Evolutionary conservation across 371 early-diverging fungal genomes (phyloP), one percentile per base, ranked within the genome.

Genomic region (Zychaea mexicana): DNA sequence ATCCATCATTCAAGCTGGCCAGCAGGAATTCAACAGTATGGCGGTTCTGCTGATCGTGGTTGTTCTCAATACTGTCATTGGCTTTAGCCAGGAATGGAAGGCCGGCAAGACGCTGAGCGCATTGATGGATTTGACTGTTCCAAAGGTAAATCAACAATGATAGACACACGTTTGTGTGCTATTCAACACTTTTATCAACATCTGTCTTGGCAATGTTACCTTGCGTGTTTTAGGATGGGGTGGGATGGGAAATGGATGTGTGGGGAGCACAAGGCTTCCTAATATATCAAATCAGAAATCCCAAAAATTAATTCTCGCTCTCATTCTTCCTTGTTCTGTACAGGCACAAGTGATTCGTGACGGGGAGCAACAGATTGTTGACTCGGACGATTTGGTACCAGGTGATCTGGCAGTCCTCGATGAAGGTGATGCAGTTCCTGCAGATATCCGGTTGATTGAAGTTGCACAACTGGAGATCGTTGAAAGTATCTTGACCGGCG

Each of bases 31-130:
- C 64, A 90, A 93, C 69, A 85, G 89, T 84, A 64, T 88, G 89
- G 56, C 82, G 53, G 90, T 91, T n/a, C 78, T 96, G n/a, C 68
- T 92, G 27, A 83, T 90, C 22, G 93, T 96, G n/a, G 91, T 96
- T 53, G 82, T 90, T 21, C 65, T 93, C 52, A 97, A 96, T 76
- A 88, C 93, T 30, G 76, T 88, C 22, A 93, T 96, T 58, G 97
- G 97, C 0, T 94, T 95, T 64, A 83, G 85, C 59, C 97, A 97
- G 73, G 97, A 97, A 69, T 94, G 88, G 81, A 90, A 92, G 62
- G 95, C 97, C 6, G 92, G 93, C 70, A 88, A 92, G 67, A 94
- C 97, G 3, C 77, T 96, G 77, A 94, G 95, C 66, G 94, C 97
- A 13, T 82, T 96, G 33, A 82, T 92, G 74, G 88, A 92, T 56